Base-by-base conservation (phyloP, 371 early-diverging fungal genomes). In the Smittium mucronatum region DNA sequence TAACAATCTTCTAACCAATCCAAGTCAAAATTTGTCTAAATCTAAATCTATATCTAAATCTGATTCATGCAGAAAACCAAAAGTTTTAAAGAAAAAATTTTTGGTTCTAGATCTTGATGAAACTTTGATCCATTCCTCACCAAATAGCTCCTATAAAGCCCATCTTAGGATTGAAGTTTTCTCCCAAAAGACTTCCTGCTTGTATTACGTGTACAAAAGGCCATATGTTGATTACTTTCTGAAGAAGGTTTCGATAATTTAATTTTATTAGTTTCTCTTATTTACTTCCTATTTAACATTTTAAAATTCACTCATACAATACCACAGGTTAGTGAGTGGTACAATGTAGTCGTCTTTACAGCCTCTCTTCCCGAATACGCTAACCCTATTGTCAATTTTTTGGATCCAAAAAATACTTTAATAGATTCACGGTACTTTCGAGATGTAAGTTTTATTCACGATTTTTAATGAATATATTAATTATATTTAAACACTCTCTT, bases 351-450 rank as follows among this genome's bases (percentile, higher is more conserved):
- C n/a, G 89, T 98, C 28, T 98, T 93, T 81, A 98, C 99, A 0
- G 98, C 99, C 1, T 92, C 93, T 17, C 88, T 97, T 87, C 85
- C 93, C 34, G 95, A 97, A 80, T 98, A 98, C 76, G 99, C 97
- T 15, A 93, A 95, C 74, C 97, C 98, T 21, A 97, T 98, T 35
- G 93, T 97, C 63, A 94, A 95, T 76, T 89, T 89, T 84, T 81
- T 98, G 63, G 98, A 97, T 80, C 83, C 86, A 71, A 83, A 83
- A 68, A 83, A 86, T 30, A 89, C 81, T 57, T 69, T 91, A n/a
- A 86, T 97, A 69, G 82, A 85, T 1, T 83, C 83, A 68, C 82
- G 95, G 32, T 90, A 87, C 71, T 97, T 93, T 80, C 84, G 99
- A 73, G 88, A 91, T 33, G 63, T 61, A 61, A 61, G 63, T n/a